A percentile compares a stretch with the other conserved stretches of the same genome.
phyloP scores from a whole-genome alignment of 306 rosid genomes.

The Quercus mongolica region DNA sequence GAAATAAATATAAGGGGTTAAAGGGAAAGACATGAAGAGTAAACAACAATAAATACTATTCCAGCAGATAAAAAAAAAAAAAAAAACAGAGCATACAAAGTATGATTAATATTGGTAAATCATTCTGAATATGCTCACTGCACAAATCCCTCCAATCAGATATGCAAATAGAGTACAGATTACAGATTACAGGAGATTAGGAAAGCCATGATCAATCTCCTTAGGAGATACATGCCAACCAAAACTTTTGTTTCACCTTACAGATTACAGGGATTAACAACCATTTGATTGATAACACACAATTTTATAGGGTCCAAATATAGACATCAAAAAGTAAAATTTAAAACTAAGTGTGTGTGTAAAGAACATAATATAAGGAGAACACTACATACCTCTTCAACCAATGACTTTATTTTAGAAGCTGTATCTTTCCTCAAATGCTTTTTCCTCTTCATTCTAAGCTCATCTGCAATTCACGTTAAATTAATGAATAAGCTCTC shows the following conservation, averaged over 20 bases:
- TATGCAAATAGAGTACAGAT: not conserved
- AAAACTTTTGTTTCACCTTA: not conserved
- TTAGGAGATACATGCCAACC: not conserved
- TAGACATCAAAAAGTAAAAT: not conserved
- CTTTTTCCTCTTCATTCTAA: conserved; percentile 86
- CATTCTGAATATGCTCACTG: not conserved
- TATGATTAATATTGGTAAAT: not conserved
- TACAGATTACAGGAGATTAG: not conserved
- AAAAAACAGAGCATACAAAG: not conserved
- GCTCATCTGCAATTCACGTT: conserved; percentile 78
- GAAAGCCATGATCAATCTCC: not conserved
- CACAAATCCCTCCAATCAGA: not conserved
- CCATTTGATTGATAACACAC: not conserved
- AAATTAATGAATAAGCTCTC: conserved; percentile 26
- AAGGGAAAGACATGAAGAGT: not conserved
- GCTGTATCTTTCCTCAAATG: conserved; percentile 94
- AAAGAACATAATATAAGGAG: conserved; percentile 3
- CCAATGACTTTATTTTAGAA: conserved; percentile 87
- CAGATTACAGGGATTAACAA: not conserved
- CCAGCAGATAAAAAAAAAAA: not conserved
- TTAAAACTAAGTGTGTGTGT: not conserved
- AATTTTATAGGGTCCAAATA: not conserved
- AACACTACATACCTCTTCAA: conserved; percentile 75
- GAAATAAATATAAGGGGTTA: not conserved
- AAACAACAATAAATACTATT: not conserved